Evolutionary conservation across 2,329 filamentous ascomycete species (phyloP).

Genomic region (Trichophyton schoenleinii): DNA sequence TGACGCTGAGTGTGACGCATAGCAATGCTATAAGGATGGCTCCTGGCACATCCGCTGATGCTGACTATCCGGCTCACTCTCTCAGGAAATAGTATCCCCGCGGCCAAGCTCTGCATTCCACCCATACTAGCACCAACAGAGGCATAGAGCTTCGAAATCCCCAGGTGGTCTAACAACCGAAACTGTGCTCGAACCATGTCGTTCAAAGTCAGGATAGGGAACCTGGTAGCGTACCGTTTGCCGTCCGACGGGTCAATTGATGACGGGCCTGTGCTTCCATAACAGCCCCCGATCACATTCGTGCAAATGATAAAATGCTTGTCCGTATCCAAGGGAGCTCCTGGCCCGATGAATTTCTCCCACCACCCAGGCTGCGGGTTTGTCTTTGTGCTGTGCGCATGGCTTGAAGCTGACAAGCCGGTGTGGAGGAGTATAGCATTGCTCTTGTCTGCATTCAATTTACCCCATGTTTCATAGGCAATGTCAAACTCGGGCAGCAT

Average conservation of each 20-base stretch:
- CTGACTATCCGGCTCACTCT: slow-evolving; percentile 72
- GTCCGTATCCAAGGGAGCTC: slow-evolving; percentile 70
- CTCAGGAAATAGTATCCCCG: slow-evolving; percentile 69
- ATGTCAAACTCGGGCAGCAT: slow-evolving; percentile 78
- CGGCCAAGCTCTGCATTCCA: slow-evolving; percentile 90
- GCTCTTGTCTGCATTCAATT: slow-evolving; percentile 62
- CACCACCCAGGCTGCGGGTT: slow-evolving; percentile 94
- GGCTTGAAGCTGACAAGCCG: slow-evolving; percentile 89
- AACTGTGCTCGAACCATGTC: slow-evolving; percentile 98
- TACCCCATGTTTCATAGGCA: slow-evolving; percentile 88
- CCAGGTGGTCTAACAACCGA: slow-evolving; percentile 65
- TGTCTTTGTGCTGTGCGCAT: slow-evolving; percentile 77
- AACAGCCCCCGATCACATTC: slow-evolving; percentile 91
- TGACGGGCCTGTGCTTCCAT: slow-evolving; percentile 83
- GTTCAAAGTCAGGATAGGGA: slow-evolving; percentile 88
- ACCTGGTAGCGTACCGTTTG: slow-evolving; percentile 79
- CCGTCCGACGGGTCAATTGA: slow-evolving; percentile 81
- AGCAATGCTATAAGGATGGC: slow-evolving; percentile 94
- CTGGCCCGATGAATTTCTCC: slow-evolving; percentile 95
- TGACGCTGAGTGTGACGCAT: slow-evolving; percentile 97
- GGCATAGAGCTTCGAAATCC: slow-evolving; percentile 68
- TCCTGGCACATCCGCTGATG: slow-evolving; percentile 86
- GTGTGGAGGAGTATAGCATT: slow-evolving; percentile 92
- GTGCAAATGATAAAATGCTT: slow-evolving; percentile 93
- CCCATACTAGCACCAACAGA: slow-evolving; percentile 96